A percentile compares a stretch with the other conserved stretches of the same genome.
phyloP scores from a whole-genome alignment of 257 asterid species.

The Anisodus tanguticus region DNA sequence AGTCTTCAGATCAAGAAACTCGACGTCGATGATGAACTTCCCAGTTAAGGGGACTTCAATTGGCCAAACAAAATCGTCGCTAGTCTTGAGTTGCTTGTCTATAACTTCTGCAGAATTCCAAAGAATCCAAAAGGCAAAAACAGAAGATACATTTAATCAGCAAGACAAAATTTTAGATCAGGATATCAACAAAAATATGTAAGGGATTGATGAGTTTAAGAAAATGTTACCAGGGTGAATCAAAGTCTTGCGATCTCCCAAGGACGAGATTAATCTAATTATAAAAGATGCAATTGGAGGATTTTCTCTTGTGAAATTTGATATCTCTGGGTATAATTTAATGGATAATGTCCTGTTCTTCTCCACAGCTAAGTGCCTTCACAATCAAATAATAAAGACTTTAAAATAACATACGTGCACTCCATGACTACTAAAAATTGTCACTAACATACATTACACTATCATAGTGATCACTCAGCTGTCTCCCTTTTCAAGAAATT shows the following conservation, averaged over 20 bases:
- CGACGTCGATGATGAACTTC: slow-evolving; percentile 87
- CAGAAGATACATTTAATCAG: neutral
- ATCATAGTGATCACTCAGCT: neutral
- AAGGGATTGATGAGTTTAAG: neutral
- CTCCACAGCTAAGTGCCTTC: slow-evolving; percentile 92
- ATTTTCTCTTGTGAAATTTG: slow-evolving; percentile 67
- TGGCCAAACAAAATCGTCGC: slow-evolving; percentile 82
- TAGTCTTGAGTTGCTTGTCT: slow-evolving; percentile 80
- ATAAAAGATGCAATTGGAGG: slow-evolving; percentile 89
- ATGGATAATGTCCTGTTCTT: slow-evolving; percentile 70
- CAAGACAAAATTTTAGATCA: neutral
- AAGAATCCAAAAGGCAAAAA: neutral
- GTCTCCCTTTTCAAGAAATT: neutral
- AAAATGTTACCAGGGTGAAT: slow-evolving; percentile 73
- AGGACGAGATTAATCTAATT: slow-evolving; percentile 72
- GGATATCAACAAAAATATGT: neutral
- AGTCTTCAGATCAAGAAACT: slow-evolving; percentile 87
- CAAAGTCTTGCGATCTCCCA: slow-evolving; percentile 75
- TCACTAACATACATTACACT: neutral
- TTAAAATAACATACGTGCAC: neutral
- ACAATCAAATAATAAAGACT: slow-evolving; percentile 25
- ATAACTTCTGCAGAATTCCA: slow-evolving; percentile 56
- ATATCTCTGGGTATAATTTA: slow-evolving; percentile 78
- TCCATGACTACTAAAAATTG: neutral
- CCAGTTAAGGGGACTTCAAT: slow-evolving; percentile 79